phyloP scores from a whole-genome alignment of 306 rosid species.

The Leucaena leucocephala region DNA sequence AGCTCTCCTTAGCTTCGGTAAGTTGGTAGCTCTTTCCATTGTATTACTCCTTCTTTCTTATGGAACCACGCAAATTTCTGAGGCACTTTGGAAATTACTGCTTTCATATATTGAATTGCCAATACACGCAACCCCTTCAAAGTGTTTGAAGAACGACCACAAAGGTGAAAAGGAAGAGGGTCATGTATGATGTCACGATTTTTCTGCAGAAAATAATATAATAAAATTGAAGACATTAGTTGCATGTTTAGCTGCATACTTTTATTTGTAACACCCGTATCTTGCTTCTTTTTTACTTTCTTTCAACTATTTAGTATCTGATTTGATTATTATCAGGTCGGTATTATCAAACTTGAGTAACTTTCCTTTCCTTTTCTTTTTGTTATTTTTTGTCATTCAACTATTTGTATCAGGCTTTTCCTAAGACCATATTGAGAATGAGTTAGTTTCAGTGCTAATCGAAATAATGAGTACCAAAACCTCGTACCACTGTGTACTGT shows the following conservation, averaged over 20 bases:
- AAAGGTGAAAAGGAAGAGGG: not conserved
- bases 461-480: too few species aligned
- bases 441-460: too few species aligned
- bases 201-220: not conserved
- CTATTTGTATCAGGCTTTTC: too few species aligned
- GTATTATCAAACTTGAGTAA: too few species aligned
- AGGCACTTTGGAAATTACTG: not conserved
- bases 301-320: too few species aligned
- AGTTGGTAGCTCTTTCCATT: constrained; percentile 2
- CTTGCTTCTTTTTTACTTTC: not conserved
- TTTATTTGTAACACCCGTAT: not conserved
- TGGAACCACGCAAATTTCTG: constrained; percentile 9
- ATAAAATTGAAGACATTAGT: not conserved
- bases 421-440: not conserved
- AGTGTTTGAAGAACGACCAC: not conserved
- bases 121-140: not conserved
- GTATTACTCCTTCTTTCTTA: not conserved
- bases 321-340: too few species aligned
- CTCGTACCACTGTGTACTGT: too few species aligned
- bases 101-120: not conserved
- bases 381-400: too few species aligned
- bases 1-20: not conserved
- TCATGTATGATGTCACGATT: not conserved
- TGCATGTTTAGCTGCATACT: not conserved
- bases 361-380: too few species aligned